Evolutionary conservation across 371 early-diverging fungal species (phyloP).

Genomic region (Conidiobolus incongruus): DNA sequence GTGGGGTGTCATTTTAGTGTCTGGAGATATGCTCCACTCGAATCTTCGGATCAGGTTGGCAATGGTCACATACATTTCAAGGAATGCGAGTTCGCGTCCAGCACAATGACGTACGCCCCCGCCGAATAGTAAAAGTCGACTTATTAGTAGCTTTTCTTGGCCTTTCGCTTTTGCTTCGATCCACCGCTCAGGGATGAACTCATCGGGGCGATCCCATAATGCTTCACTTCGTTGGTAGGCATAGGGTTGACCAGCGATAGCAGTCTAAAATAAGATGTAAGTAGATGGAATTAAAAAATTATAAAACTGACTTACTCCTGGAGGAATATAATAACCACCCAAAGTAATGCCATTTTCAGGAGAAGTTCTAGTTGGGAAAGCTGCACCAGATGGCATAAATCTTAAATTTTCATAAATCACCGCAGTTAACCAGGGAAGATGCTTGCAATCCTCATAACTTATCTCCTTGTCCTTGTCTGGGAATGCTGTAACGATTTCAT

Average conservation of each 20-base stretch:
- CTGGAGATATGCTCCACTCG: too few relatives aligned
- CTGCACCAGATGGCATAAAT: conserved; percentile 7
- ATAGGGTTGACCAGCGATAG: too few relatives aligned
- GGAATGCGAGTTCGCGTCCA: background rate
- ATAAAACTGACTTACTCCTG: too few relatives aligned
- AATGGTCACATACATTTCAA: background rate
- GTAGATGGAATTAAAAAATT: too few relatives aligned
- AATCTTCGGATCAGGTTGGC: background rate
- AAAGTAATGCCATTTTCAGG: conserved; percentile 4
- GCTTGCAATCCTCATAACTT: conserved; percentile 7
- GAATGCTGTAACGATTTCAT: conserved; percentile 5
- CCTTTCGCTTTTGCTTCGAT: background rate
- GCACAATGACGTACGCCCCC: background rate
- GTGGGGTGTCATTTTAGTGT: too few relatives aligned
- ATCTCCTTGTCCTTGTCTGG: background rate
- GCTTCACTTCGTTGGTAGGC: background rate
- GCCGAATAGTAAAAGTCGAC: too few relatives aligned
- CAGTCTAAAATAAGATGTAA: too few relatives aligned
- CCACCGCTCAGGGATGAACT: background rate
- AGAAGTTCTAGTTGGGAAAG: conserved; percentile 3
- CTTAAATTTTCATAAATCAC: conserved; percentile 11
- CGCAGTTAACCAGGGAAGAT: conserved; percentile 11
- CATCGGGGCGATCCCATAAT: background rate
- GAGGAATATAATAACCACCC: conserved; percentile 6
- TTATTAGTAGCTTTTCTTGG: background rate